Evolutionary conservation across 148 eudicot genomes (phyloP), one percentile per base, ranked within the genome.

Genomic region (Rhododendron vialii): DNA sequence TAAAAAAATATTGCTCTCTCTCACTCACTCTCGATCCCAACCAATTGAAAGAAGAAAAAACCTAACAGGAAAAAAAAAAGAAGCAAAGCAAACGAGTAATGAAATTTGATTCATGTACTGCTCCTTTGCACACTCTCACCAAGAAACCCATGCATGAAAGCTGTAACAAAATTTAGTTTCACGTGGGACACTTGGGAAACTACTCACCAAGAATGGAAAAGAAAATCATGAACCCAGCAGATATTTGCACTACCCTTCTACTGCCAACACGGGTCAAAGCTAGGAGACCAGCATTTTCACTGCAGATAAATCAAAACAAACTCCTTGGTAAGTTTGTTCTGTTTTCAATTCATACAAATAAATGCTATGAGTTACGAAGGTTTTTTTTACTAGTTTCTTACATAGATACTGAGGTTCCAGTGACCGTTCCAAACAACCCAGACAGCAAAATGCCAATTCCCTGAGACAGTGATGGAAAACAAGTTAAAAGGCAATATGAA

Each of bases 141-240:
- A 69, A 69, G 6, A 69, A 71, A 71, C 1, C 20, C 38, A 71
- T 71, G 20, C 33, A 71, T 7, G 3, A 14, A 30, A 30, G 41
- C 3, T 15, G 10, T 13, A 71, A 12, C 5, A 10, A 38, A 20
- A 35, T 82, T 36, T 5, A 61, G 1, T 78, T 22, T 20, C 81
- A 78, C 0, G 18, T 33, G 5, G 9, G 3, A 14, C 22, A 1
- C 20, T 71, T 30, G 53, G 88, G 53, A 85, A 87, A 41, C 24
- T 43, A 86, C 82, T 90, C 84, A 93, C 99, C 99, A 15, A 96
- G 96, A 33, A 96, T 88, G n/a, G 99, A 93, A 86, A 96, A 96
- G 91, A 96, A 96, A 82, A 96, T 93, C 99, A 96, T 96, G 87
- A 96, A 96, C 7, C 94, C 96, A 43, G 99, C 98, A 22, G 99